Evolutionary conservation across 2,329 filamentous ascomycete species (phyloP).

Genomic region (Corinectria fuckeliana): DNA sequence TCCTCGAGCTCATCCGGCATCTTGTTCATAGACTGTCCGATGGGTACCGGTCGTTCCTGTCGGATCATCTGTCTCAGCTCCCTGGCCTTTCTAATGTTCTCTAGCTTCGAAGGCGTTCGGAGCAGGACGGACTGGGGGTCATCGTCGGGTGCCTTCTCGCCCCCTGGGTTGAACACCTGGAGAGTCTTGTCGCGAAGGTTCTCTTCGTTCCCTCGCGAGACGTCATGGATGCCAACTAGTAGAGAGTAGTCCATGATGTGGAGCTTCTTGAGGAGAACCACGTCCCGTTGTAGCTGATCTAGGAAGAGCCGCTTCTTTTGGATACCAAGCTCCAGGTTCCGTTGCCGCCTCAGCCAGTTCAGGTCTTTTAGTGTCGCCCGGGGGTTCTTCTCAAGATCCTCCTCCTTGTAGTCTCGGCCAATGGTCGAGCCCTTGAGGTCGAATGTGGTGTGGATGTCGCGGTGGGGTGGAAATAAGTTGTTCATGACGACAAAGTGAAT

Average conservation of each 20-base stretch:
- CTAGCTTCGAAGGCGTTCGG: constrained; percentile 91
- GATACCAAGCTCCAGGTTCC: constrained; percentile 86
- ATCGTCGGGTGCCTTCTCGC: constrained; percentile 63
- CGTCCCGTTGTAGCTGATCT: constrained; percentile 86
- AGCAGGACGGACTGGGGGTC: constrained; percentile 72
- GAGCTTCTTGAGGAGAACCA: constrained; percentile 82
- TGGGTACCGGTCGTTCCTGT: constrained; percentile 89
- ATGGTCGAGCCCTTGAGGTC: constrained; percentile 97
- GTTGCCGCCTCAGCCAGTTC: constrained; percentile 89
- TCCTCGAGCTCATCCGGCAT: constrained; percentile 91
- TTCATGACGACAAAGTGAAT: constrained; percentile 99
- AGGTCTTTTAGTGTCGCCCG: constrained; percentile 94
- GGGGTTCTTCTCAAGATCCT: constrained; percentile 86
- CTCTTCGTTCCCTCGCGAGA: constrained; percentile 90
- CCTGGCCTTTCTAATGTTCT: constrained; percentile 87
- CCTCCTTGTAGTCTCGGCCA: constrained; percentile 88
- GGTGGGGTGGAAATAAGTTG: constrained; percentile 95
- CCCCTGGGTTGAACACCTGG: constrained; percentile 91
- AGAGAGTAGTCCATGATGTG: constrained; percentile 99
- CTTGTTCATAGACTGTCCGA: constrained; percentile 79
- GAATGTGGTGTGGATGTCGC: constrained; percentile 96
- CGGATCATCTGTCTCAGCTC: constrained; percentile 93
- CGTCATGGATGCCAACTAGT: constrained; percentile 90
- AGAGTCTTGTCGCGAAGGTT: constrained; percentile 89
- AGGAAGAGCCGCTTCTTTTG: constrained; percentile 88